Base-by-base conservation (phyloP, 2,329 filamentous ascomycete genomes). In the Pyrenophora seminiperda region DNA sequence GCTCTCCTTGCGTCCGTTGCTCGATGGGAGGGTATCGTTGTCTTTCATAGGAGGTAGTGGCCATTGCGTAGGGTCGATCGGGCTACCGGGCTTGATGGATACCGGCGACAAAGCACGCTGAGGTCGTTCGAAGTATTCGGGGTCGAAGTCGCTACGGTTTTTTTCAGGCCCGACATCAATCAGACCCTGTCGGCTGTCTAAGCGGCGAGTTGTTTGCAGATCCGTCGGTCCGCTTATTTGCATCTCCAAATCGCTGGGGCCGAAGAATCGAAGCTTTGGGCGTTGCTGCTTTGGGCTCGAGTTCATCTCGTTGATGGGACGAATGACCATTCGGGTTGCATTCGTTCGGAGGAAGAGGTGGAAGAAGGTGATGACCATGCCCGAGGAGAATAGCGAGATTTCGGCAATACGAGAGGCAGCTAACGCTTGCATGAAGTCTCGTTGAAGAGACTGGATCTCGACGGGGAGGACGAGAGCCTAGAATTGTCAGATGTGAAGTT, bases 311-410 rank as follows among this genome's bases (percentile, higher is more conserved):
- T 66, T 76, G 75, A 59, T 76, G 74, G 47, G 71, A 71, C 79
- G 73, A 54, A 80, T 78, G 41, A 85, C 83, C 19, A 81, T 81
- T 10, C 81, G 78, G 10, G 81, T 77, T 11, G 80, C 82, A 56
- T 83, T 86, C 3, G 85, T 84, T 56, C 86, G 81, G 41, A 90
- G 76, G 60, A 88, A 86, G 7, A 89, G 74, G 59, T 89, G 86
- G 18, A 89, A 77, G 13, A 84, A 81, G 3, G 85, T 84, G 13
- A 83, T 85, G 66, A 85, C 78, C 13, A 89, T 73, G 2, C 86
- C 87, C 0, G 85, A 85, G 2, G 87, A 76, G 63, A 88, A 88
- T 13, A 84, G 77, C 2, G 85, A 83, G 5, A 89, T 83, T 13
- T 85, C 82, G 19, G 84, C 83, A 32, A 88, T 81, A 77, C 87